Evolutionary conservation across 495 filamentous ascomycete species (phyloP), one percentile per base, ranked within the genome.

Genomic region (Lophiostoma macrostomum): DNA sequence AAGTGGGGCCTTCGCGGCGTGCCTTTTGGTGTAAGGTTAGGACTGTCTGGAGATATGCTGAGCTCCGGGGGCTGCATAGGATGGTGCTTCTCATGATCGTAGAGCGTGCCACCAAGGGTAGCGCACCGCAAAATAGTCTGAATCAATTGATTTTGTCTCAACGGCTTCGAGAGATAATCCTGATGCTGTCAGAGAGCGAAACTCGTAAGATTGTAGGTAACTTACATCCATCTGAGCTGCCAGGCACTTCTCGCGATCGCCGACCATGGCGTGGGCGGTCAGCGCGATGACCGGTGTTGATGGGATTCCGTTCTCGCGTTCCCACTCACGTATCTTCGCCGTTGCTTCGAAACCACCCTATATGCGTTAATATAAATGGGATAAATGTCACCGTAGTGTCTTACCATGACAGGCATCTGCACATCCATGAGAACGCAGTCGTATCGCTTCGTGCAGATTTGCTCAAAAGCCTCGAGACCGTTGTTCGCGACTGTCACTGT

Each of bases 351-450:
- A 99, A 29, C 94, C 94, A 59, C 94, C 94, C 84, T 87, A 54
- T 55, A n/a, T n/a, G n/a, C n/a, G n/a, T n/a, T n/a, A n/a, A n/a
- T n/a, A n/a, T n/a, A n/a, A n/a, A n/a, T n/a, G n/a, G n/a, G n/a
- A n/a, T n/a, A n/a, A n/a, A n/a, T n/a, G n/a, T n/a, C n/a, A n/a
- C n/a, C n/a, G n/a, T n/a, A n/a, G n/a, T n/a, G n/a, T n/a, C 78
- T 66, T 73, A 86, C 84, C 91, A 99, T 97, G 54, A 97, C 85
- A 18, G 94, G 94, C 94, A 99, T 99, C 68, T 97, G 94, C 5
- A 99, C 94, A 63, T 99, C 93, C 93, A 99, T 99, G 38, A 99
- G 73, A 56, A 98, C 93, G 61, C 95, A 88, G 71, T 98, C 93
- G 64, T 91, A 98, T 56, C 88, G 85, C 71, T 87, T 89, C 62